Evolutionary conservation across 495 filamentous ascomycete species (phyloP).

Genomic region (Aspergillus nanangensis): DNA sequence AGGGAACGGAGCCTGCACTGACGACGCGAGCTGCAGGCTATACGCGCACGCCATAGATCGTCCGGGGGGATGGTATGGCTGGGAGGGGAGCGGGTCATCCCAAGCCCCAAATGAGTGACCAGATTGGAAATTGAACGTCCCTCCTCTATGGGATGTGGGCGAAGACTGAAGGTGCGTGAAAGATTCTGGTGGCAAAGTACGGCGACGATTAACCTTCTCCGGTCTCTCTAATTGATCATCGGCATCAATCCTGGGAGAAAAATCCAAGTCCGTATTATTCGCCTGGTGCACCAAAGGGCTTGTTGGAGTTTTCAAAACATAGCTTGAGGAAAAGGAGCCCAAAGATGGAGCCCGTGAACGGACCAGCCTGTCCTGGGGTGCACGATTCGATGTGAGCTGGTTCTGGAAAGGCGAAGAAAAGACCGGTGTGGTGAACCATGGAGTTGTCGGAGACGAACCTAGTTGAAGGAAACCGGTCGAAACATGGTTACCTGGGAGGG

Average conservation of each 20-base stretch:
- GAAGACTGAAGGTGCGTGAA: conserved; percentile 40
- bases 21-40: conserved; percentile 51
- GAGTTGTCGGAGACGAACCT: conserved; percentile 43
- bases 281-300: conserved; percentile 89
- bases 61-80: conserved; percentile 67
- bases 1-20: conserved; percentile 55
- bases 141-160: conserved; percentile 17
- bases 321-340: conserved; percentile 75
- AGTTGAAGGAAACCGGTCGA: conserved; percentile 19
- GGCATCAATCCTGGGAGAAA: conserved; percentile 41
- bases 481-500: conserved; percentile 13
- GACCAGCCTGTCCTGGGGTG: conserved; percentile 15
- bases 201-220: conserved; percentile 49
- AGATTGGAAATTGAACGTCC: conserved; percentile 14
- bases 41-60: conserved; percentile 65
- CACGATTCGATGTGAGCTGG: conserved; percentile 11
- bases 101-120: conserved; percentile 26
- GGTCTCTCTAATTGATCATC: conserved; percentile 27
- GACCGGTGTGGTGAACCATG: conserved; percentile 39
- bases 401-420: conserved; percentile 16
- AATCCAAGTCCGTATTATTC: conserved; percentile 78
- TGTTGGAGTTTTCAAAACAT: conserved; percentile 81
- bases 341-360: conserved; percentile 58
- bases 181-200: conserved; percentile 57
- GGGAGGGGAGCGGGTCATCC: conserved; percentile 50